phyloP scores from a whole-genome alignment of 495 filamentous ascomycete genomes.

The Neurospora tetrasperma region DNA sequence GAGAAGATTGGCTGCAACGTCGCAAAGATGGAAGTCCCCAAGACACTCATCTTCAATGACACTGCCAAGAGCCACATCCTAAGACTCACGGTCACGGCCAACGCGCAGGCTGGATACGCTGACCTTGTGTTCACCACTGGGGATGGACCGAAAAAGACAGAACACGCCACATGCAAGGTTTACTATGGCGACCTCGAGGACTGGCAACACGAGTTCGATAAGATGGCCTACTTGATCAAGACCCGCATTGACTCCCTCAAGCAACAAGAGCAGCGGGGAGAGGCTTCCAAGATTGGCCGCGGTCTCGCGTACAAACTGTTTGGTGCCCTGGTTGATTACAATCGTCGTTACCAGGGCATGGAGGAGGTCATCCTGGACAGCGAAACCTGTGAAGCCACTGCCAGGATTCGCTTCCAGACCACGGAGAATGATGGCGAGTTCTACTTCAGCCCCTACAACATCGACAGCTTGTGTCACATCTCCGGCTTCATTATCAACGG shows the following conservation, averaged over 20 bases:
- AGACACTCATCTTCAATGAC: slow-evolving; percentile 54
- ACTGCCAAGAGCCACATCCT: slow-evolving; percentile 42
- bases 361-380: slow-evolving; percentile 69
- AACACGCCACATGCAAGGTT: slow-evolving; percentile 45
- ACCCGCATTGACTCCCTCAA: slow-evolving; percentile 40
- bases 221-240: slow-evolving; percentile 46
- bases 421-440: slow-evolving; percentile 50
- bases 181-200: slow-evolving; percentile 33
- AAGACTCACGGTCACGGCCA: slow-evolving; percentile 30
- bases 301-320: slow-evolving; percentile 75
- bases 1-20: slow-evolving; percentile 50
- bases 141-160: slow-evolving; percentile 30
- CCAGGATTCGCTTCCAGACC: slow-evolving; percentile 55
- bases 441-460: slow-evolving; percentile 60
- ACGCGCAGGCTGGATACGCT: slow-evolving; percentile 28
- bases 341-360: slow-evolving; percentile 57
- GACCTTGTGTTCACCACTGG: slow-evolving; percentile 32
- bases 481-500: slow-evolving; percentile 76
- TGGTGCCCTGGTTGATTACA: slow-evolving; percentile 59
- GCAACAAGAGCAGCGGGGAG: slow-evolving; percentile 38
- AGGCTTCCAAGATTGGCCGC: slow-evolving; percentile 51
- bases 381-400: slow-evolving; percentile 59
- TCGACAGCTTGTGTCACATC: slow-evolving; percentile 57
- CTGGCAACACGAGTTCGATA: slow-evolving; percentile 45
- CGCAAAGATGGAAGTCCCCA: slow-evolving; percentile 55